These are phyloP conservation scores for Coemansia furcata DNA, from an alignment of 192 early-diverging fungal genomes.

Conservation along the genomic window DNA sequence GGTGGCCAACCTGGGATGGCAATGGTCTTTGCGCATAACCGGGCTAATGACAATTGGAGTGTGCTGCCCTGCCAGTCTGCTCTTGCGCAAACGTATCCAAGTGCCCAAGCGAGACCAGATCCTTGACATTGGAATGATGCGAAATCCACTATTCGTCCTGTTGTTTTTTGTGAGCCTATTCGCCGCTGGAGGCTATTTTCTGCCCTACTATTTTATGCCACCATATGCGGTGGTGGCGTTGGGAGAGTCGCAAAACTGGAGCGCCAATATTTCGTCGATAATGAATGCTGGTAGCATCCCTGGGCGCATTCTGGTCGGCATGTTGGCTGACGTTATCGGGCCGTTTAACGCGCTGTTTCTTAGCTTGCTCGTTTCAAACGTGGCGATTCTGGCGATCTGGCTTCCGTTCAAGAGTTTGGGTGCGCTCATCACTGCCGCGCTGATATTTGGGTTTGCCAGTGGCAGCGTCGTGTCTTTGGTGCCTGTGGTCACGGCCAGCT, in stretches of 20 bases:
- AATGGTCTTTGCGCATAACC: constrained; percentile 70
- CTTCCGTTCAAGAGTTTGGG: constrained; percentile 21
- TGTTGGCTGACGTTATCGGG: constrained; percentile 21
- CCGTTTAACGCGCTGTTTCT: constrained; percentile 20
- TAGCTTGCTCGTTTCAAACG: not conserved
- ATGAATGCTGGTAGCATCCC: constrained; percentile 24
- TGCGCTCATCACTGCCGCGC: constrained; percentile 11
- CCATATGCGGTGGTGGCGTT: constrained; percentile 19
- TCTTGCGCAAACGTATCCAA: constrained; percentile 29
- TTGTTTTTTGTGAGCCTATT: constrained; percentile 20
- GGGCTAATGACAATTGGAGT: constrained; percentile 51
- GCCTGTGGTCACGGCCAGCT: constrained; percentile 20
- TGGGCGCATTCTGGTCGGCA: constrained; percentile 23
- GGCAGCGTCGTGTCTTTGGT: constrained; percentile 27
- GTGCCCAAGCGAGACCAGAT: constrained; percentile 18
- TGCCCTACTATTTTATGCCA: constrained; percentile 34
- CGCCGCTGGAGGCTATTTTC: constrained; percentile 18
- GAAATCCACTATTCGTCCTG: constrained; percentile 20
- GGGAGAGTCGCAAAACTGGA: constrained; percentile 2
- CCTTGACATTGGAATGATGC: constrained; percentile 13
- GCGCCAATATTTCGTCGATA: constrained; percentile 35
- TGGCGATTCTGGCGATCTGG: constrained; percentile 31
- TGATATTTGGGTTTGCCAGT: constrained; percentile 26
- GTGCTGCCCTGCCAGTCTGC: not conserved
- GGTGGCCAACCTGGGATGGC: constrained; percentile 55